Percentiles rank a stretch among this genome's conserved stretches.
Evolutionary conservation across 495 filamentous ascomycete genomes (phyloP).

Genomic region (Penicillium riverlandense): DNA sequence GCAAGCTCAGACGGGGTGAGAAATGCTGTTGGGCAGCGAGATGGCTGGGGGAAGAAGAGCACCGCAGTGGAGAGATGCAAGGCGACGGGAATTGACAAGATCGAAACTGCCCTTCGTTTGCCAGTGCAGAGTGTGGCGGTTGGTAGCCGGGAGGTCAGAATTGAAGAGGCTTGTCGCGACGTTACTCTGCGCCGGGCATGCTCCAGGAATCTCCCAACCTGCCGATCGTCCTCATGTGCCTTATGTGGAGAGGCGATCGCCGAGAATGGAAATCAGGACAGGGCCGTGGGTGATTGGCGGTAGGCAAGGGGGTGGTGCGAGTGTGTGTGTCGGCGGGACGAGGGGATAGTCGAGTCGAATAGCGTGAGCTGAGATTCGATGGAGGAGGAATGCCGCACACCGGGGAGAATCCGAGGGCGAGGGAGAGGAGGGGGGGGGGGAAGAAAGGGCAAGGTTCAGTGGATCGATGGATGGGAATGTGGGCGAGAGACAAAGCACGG

Average conservation of each 20-base stretch:
- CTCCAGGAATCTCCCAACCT: constrained; percentile 40
- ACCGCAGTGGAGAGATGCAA: constrained; percentile 27
- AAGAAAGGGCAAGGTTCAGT: constrained; percentile 12
- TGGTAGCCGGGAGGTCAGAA: constrained; percentile 24
- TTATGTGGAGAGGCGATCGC: constrained; percentile 24
- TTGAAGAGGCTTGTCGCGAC: constrained; percentile 23
- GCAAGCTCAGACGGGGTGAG: constrained; percentile 2
- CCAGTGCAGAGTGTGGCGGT: constrained; percentile 17
- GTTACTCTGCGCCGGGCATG: constrained; percentile 44
- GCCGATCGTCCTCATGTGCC: constrained; percentile 39
- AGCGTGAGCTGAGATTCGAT: too few species aligned
- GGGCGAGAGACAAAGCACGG: constrained; percentile 34
- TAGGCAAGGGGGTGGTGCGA: constrained; percentile 29
- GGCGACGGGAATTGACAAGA: constrained; percentile 28
- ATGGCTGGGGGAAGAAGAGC: constrained; percentile 17
- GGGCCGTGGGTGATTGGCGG: constrained; percentile 28
- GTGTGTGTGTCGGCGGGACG: constrained; percentile 5
- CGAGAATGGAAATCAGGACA: constrained; percentile 20
- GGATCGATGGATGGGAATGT: constrained; percentile 35
- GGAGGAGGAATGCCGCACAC: constrained; percentile 20
- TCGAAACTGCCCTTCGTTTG: constrained; percentile 31
- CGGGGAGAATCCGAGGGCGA: constrained; percentile 20
- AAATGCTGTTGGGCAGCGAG: constrained; percentile 10
- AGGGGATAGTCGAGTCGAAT: constrained; percentile 25
- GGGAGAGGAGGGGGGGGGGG: too few species aligned